Evolutionary conservation across 1,284 basidiomycete species (phyloP).

Genomic region (Ustilago trichophora): DNA sequence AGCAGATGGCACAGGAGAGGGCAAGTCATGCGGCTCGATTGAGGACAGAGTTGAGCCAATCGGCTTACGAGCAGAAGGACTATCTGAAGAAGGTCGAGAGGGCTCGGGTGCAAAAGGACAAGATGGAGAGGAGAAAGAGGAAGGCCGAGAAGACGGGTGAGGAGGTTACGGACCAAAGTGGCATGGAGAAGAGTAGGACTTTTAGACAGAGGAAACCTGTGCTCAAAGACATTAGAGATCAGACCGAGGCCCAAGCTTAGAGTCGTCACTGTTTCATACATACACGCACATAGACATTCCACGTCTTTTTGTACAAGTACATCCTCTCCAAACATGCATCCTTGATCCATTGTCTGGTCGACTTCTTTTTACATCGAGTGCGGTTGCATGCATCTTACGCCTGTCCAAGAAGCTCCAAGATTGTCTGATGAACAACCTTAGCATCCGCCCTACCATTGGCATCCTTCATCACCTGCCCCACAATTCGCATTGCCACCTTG

Average conservation of each 20-base stretch:
- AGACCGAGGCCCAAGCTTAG: too few relatives aligned
- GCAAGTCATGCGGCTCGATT: constrained; percentile 86
- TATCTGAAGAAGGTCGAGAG: constrained; percentile 95
- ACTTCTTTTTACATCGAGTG: too few relatives aligned
- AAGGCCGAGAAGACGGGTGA: constrained; percentile 29
- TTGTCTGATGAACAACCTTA: constrained; percentile 39
- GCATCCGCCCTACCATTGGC: constrained; percentile 81
- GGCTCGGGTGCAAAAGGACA: constrained; percentile 87
- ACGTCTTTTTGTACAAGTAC: not conserved
- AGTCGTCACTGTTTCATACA: too few relatives aligned
- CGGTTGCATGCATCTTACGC: too few relatives aligned
- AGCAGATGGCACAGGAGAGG: constrained; percentile 96
- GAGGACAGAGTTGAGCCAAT: constrained; percentile 90
- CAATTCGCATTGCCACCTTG: constrained; percentile 85
- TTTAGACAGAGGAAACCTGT: constrained; percentile 61
- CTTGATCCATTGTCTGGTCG: too few relatives aligned
- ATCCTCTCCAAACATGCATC: too few relatives aligned
- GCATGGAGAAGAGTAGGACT: constrained; percentile 40
- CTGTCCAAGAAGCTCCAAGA: constrained; percentile 28
- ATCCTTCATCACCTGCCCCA: constrained; percentile 88
- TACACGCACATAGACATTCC: too few relatives aligned
- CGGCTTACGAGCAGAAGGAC: constrained; percentile 86
- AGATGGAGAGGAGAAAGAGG: constrained; percentile 72
- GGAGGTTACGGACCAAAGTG: constrained; percentile 21
- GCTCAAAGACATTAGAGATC: constrained; percentile 59